Percentiles rank a stretch among this genome's conserved stretches.
Evolutionary conservation across 108 stramenopile genomes (phyloP).

Genomic region (Bacterosira constricta): DNA sequence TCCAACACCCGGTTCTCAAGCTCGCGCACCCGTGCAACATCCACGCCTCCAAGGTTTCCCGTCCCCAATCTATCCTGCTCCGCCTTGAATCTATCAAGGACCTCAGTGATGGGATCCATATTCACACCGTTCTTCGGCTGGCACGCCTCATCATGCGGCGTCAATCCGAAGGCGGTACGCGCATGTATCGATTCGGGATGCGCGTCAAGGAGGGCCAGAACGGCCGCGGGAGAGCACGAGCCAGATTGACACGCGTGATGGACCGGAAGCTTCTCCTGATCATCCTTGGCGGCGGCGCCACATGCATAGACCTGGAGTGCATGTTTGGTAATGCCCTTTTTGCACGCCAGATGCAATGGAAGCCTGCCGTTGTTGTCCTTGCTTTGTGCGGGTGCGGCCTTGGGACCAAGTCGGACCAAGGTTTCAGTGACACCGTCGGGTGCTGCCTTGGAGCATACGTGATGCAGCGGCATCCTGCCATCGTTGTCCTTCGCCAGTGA

Average conservation of each 20-base stretch:
- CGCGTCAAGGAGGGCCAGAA: conserved; percentile 69
- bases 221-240: conserved; percentile 56
- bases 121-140: conserved; percentile 64
- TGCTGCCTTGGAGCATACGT: conserved; percentile 87
- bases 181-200: conserved; percentile 85
- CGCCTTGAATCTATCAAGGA: conserved; percentile 77
- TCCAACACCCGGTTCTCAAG: conserved; percentile 37
- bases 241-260: conserved; percentile 89
- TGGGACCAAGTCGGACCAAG: conserved; percentile 77
- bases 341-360: conserved; percentile 82
- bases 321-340: conserved; percentile 75
- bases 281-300: conserved; percentile 86
- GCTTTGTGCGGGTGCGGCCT: conserved; percentile 83
- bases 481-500: conserved; percentile 87
- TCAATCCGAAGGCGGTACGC: conserved; percentile 85
- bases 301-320: conserved; percentile 83
- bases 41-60: conserved; percentile 12
- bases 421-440: conserved; percentile 78
- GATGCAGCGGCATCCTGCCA: conserved; percentile 84
- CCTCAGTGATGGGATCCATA: conserved; percentile 76
- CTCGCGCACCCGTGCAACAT: conserved; percentile 39
- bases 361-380: conserved; percentile 89
- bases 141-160: conserved; percentile 80
- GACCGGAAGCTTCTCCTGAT: conserved; percentile 87
- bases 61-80: conserved; percentile 59